Evolutionary conservation across 208 protist genomes (phyloP), one percentile per base, ranked within the genome.

Genomic region (Strigomonas culicis): DNA sequence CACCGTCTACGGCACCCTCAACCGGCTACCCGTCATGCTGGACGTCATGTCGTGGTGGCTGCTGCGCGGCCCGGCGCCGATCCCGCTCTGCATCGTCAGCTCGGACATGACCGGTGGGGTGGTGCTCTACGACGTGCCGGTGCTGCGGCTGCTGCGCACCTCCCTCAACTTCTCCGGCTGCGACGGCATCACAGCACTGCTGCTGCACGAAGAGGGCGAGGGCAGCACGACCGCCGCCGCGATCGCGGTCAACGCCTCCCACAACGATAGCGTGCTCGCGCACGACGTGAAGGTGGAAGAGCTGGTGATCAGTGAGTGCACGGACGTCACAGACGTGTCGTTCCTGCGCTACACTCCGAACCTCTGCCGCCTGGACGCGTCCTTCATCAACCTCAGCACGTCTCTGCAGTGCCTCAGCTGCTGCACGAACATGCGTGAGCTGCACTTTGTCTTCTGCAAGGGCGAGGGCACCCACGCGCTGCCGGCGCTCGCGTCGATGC

Each of bases 291-390:
- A 55, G 24, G 27, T 55, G 17, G 49, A 30, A 10, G 49, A 55
- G 27, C 49, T 55, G 11, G 49, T 55, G 11, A 55, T 55, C n/a
- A 55, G 49, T 21, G 49, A 55, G 49, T 55, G 49, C 25, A 22
- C n/a, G 49, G 49, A 55, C 49, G n/a, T 55, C 49, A 8, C 10
- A 7, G 49, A 55, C 49, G 27, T 22, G n/a, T 10, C n/a, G n/a
- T 55, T 55, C 49, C 49, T 55, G n/a, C n/a, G 17, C 49, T 22
- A 55, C 49, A 30, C 25, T 22, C 49, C 49, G n/a, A 13, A 27
- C 24, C 24, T 55, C n/a, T 22, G 10, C 13, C 17, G 27, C n/a
- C 24, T 55, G 24, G 49, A 55, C 49, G 7, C n/a, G 7, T 55
- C 49, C n/a, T 55, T 55, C 49, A 22, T 55, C 49, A 13, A 55